Evolutionary conservation across 306 rosid species (phyloP), one percentile per base, ranked within the genome.

Genomic region (Citrullus mucosospermus): DNA sequence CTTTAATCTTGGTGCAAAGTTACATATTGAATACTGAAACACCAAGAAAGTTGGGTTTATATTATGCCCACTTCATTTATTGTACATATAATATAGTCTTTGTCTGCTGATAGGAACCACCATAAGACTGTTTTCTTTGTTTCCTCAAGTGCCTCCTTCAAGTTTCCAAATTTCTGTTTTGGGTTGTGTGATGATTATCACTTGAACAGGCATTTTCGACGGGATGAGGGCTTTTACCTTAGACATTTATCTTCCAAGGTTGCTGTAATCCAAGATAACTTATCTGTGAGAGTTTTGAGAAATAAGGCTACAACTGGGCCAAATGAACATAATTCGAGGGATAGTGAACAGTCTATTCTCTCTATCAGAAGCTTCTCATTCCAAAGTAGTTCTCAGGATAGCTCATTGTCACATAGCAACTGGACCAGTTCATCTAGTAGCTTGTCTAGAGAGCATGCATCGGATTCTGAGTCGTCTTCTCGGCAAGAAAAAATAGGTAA

Each of bases 191-290:
- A 39, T 18, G 44, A 32, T 34, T 39, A 48, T 16, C 15, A 32
- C 20, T 25, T 60, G 75, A 54, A 80, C 84, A 93, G 97, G 88
- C 85, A 88, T 80, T 86, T 90, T 69, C 71, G 86, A 76, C 85
- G 89, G 53, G 93, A 93, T 70, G 43, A 85, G 84, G 84, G 86
- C 75, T 83, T 57, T 84, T 88, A 89, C 75, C 82, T 81, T 63
- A 85, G 81, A 85, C 89, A 85, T 81, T 82, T 91, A 82, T 87
- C 97, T 10, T 86, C 88, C 82, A 91, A 90, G 87, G 81, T 93
- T 59, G 92, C 90, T 69, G 36, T 87, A 75, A 84, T 93, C 60
- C 85, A 88, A 62, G 90, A 89, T 78, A 83, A 74, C 76, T 82
- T 90, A 53, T 76, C 84, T 30, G 78, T 89, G 80, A 87, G 88